Conservation (phyloP, 768 basidiomycete genomes). For the Termitomyces sp. region DNA sequence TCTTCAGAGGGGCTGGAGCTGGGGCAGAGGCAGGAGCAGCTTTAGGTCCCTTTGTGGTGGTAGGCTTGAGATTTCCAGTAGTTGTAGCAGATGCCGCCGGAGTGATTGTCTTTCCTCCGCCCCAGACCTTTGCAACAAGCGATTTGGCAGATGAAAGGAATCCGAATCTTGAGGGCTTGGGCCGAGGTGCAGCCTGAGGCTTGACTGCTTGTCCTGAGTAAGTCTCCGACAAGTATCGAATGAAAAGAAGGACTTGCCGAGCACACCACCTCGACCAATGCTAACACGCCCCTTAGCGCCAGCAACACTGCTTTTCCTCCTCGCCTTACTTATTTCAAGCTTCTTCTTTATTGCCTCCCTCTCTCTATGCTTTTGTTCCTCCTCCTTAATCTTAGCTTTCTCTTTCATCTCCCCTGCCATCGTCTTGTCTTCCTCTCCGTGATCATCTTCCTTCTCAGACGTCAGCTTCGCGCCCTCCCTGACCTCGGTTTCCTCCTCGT, state of each 20-base stretch:
- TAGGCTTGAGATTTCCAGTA: background rate
- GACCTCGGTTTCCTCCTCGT: constrained; percentile 30
- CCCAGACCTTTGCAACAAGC: constrained; percentile 71
- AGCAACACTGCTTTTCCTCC: constrained; percentile 60
- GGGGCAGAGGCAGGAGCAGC: constrained; percentile 13
- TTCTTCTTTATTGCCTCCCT: constrained; percentile 56
- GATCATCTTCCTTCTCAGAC: background rate
- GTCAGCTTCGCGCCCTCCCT: constrained; percentile 28
- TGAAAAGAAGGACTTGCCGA: constrained; percentile 27
- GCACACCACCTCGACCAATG: constrained; percentile 29
- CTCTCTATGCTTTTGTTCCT: constrained; percentile 43
- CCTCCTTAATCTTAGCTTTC: constrained; percentile 35
- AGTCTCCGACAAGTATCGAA: background rate
- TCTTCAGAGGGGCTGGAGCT: constrained; percentile 10
- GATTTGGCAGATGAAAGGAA: constrained; percentile 70
- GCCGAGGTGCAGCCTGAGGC: constrained; percentile 22
- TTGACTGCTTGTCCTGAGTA: constrained; percentile 20
- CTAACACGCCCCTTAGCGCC: constrained; percentile 32
- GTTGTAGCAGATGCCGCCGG: constrained; percentile 1
- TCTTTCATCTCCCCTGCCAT: constrained; percentile 28
- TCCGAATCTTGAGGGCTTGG: constrained; percentile 55
- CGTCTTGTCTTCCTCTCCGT: constrained; percentile 20
- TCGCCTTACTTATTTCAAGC: constrained; percentile 61
- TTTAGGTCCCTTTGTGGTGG: constrained; percentile 12
- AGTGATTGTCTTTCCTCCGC: constrained; percentile 36